These are phyloP conservation scores for Monilinia fructigena DNA, from an alignment of 2,329 filamentous ascomycete genomes.

Conservation along the genomic window DNA sequence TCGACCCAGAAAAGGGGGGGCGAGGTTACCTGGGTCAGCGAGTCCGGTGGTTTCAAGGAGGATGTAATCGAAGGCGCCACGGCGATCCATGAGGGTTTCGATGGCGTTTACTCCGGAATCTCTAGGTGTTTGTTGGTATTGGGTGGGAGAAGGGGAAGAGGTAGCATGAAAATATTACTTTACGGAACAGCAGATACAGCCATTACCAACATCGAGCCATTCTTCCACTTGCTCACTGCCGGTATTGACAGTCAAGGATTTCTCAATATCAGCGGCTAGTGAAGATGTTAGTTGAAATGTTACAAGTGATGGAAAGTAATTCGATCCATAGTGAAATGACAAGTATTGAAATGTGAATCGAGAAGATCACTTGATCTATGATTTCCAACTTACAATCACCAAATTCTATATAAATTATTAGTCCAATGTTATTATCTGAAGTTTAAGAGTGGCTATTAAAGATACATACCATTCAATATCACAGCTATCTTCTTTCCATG, in stretches of 20 bases:
- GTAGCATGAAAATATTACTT: conserved; percentile 56
- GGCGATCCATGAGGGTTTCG: conserved; percentile 91
- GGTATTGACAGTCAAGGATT: conserved; percentile 86
- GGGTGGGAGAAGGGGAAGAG: neutral
- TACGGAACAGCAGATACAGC: conserved; percentile 96
- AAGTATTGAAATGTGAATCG: neutral
- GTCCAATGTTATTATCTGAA: conserved; percentile 14
- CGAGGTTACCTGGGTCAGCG: conserved; percentile 92
- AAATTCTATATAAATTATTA: conserved; percentile 57
- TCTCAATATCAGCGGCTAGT: conserved; percentile 84
- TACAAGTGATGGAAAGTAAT: neutral
- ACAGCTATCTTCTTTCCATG: conserved; percentile 98
- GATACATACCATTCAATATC: conserved; percentile 79
- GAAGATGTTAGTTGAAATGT: neutral
- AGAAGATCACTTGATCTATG: conserved; percentile 13
- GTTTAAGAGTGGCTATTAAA: conserved; percentile 38
- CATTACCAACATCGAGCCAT: conserved; percentile 95
- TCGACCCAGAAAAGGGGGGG: conserved; percentile 98
- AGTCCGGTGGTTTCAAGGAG: conserved; percentile 93
- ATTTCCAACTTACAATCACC: conserved; percentile 64
- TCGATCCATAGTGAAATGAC: neutral
- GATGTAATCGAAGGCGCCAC: conserved; percentile 95
- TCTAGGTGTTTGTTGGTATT: conserved; percentile 46
- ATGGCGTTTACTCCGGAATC: conserved; percentile 93
- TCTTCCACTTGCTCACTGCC: conserved; percentile 81